Base-by-base conservation (phyloP, 2,329 filamentous ascomycete species). In the Botrytis aclada region DNA sequence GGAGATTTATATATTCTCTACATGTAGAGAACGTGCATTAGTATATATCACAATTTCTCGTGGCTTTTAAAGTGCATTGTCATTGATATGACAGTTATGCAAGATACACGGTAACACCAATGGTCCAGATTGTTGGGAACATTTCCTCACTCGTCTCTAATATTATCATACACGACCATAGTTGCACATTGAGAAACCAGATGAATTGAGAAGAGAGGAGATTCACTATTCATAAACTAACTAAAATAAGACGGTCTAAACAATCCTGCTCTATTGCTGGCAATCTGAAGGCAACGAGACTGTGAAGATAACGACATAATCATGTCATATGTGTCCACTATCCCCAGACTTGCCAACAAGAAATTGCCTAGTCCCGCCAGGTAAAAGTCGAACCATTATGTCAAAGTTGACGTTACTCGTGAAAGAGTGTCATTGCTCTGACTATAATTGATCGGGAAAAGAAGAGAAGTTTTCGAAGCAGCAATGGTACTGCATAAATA, bases 161-260 rank as follows among this genome's bases (percentile, higher is more conserved):
- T n/a, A 5, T 16, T 54, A n/a, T 54, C n/a, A 29, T 6, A 29
- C 9, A 51, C 6, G 14, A 3, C n/a, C n/a, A 18, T 1, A 1
- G 1, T 18, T 18, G 1, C 12, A 8, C 51, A 1, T 6, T 8
- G 18, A 2, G 5, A 29, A 29, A 18, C n/a, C 7, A 1, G 3
- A 56, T 56, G n/a, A 18, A 16, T 8, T 16, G 25, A n/a, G 45
- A 7, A 51, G 22, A 51, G 45, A 51, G n/a, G n/a, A 56, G 14
- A 56, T 56, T 56, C 14, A 29, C 29, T 9, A 18, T 29, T n/a
- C 51, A 29, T n/a, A 29, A 56, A 18, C 12, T 29, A 29, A 56
- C 14, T 56, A 56, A 56, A 56, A 56, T 56, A 56, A 56, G n/a
- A 29, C 51, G n/a, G 51, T 29, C n/a, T 18, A 56, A 56, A 56